Conservation (phyloP, 768 basidiomycete species). For the Exidia glandulosa region DNA sequence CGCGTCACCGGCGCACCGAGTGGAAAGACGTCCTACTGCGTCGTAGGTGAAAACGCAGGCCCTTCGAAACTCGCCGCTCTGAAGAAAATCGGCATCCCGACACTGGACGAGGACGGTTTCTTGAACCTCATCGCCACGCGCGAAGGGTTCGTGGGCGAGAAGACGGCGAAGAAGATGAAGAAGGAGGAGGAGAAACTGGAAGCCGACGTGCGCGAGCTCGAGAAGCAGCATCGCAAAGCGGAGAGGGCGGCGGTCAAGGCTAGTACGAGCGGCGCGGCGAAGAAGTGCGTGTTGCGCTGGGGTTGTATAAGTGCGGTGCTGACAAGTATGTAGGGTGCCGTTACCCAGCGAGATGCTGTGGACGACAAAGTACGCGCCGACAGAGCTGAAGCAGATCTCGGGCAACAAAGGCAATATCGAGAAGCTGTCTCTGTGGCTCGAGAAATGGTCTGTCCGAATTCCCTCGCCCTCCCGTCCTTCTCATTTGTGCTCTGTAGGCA, state of each 20-base stretch:
- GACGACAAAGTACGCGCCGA: slow-evolving; percentile 93
- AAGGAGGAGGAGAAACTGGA: slow-evolving; percentile 72
- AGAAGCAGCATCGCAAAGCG: slow-evolving; percentile 53
- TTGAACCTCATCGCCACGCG: slow-evolving; percentile 70
- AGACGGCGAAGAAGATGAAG: slow-evolving; percentile 67
- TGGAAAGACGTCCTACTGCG: slow-evolving; percentile 78
- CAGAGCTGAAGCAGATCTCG: slow-evolving; percentile 78
- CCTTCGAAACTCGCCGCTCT: slow-evolving; percentile 81
- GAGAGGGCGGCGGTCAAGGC: slow-evolving; percentile 24
- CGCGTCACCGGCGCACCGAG: slow-evolving; percentile 84
- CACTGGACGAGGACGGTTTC: slow-evolving; percentile 81
- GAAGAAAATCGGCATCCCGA: slow-evolving; percentile 64
- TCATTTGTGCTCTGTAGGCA: slow-evolving; percentile 41
- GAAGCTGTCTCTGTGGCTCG: slow-evolving; percentile 78
- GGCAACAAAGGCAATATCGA: slow-evolving; percentile 92
- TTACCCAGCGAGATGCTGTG: slow-evolving; percentile 60
- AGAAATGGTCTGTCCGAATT: slow-evolving; percentile 58
- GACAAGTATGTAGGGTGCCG: slow-evolving; percentile 23
- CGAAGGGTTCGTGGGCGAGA: slow-evolving; percentile 54
- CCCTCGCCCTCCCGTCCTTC: background rate
- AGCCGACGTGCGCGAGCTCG: slow-evolving; percentile 66
- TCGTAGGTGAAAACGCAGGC: slow-evolving; percentile 82
- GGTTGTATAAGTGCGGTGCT: background rate
- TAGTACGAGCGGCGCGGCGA: slow-evolving; percentile 11
- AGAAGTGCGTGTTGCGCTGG: slow-evolving; percentile 5